phyloP scores from a whole-genome alignment of 1,284 basidiomycete species.

The Tetrapyrgos nigripes region DNA sequence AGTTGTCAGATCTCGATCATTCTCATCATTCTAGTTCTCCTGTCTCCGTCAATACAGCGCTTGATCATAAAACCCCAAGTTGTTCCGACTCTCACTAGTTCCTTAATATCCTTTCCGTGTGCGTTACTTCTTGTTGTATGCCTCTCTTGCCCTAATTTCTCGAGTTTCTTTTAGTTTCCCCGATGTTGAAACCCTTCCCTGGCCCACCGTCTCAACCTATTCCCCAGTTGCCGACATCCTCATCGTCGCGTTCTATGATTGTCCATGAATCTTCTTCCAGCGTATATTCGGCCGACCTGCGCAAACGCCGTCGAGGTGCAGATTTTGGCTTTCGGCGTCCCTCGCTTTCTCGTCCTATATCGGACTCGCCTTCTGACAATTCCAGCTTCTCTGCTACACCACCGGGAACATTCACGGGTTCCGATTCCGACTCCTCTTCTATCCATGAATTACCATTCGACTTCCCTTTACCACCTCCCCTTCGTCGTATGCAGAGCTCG shows the following conservation, averaged over 20 bases:
- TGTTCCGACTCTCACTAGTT: no score
- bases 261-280: slow-evolving; percentile 8
- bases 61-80: no score
- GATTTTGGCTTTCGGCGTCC: slow-evolving; percentile 38
- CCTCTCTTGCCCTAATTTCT: not conserved
- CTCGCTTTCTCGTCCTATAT: slow-evolving; percentile 11
- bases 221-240: slow-evolving; percentile 10
- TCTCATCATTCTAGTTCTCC: no score
- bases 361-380: slow-evolving; percentile 1
- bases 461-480: slow-evolving; percentile 50
- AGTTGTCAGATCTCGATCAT: no score
- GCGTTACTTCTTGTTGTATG: not conserved
- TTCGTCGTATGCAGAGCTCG: slow-evolving; percentile 50
- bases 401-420: slow-evolving; percentile 36
- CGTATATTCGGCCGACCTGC: slow-evolving; percentile 28
- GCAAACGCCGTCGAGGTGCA: slow-evolving; percentile 38
- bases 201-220: slow-evolving; percentile 13
- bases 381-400: slow-evolving; percentile 28
- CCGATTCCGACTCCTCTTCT: slow-evolving; percentile 40
- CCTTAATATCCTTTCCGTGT: slow-evolving; percentile 7
- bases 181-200: slow-evolving; percentile 1
- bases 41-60: no score
- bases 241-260: not conserved
- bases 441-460: slow-evolving; percentile 40
- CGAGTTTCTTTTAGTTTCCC: not conserved